Percentiles rank a stretch among this genome's conserved stretches.
Conservation (phyloP, 768 basidiomycete genomes). For the Dendrothele bispora region DNA sequence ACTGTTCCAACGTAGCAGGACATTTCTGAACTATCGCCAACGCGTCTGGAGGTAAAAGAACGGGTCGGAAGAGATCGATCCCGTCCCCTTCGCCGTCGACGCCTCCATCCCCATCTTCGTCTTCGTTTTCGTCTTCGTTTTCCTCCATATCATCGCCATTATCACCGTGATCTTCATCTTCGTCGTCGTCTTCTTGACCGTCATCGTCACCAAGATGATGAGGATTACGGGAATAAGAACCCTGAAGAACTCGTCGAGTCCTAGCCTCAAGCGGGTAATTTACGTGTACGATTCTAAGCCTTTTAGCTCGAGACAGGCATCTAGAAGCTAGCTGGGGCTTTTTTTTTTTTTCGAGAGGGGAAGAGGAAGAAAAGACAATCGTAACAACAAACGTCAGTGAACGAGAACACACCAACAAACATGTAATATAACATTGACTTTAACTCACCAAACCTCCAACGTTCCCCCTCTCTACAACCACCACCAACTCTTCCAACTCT, state of each 20-base stretch:
- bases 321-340: too few species aligned
- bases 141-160: neutral
- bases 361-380: neutral
- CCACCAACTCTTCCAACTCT: constrained; percentile 61
- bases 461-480: constrained; percentile 48
- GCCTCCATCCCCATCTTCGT: neutral
- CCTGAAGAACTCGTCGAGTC: too few species aligned
- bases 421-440: neutral
- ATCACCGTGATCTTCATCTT: neutral
- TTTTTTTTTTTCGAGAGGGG: neutral
- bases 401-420: neutral
- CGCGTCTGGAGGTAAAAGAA: constrained; percentile 1
- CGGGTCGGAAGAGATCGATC: too few species aligned
- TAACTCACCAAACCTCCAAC: constrained; percentile 37
- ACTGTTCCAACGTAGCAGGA: neutral
- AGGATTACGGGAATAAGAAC: too few species aligned
- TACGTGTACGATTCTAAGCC: neutral
- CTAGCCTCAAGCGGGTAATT: constrained; percentile 3
- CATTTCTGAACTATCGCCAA: constrained; percentile 2
- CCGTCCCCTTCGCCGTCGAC: too few species aligned
- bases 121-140: neutral
- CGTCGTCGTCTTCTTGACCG: too few species aligned
- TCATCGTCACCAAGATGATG: too few species aligned
- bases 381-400: neutral
- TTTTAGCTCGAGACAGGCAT: neutral